Conservation (phyloP, 2,329 filamentous ascomycete species). For the Dothiorella sarmentorum region DNA sequence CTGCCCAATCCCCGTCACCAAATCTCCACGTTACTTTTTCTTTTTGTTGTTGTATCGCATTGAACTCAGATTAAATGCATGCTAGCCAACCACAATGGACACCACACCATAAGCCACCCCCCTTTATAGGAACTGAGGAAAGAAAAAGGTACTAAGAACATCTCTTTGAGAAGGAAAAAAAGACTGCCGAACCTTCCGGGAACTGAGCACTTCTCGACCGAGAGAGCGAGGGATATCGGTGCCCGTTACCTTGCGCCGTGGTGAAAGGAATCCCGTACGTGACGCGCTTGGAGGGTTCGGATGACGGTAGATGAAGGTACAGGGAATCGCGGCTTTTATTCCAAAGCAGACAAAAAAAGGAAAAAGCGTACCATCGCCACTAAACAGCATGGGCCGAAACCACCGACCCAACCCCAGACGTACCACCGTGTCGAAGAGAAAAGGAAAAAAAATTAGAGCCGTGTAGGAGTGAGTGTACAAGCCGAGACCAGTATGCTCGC, state of each 20-base stretch:
- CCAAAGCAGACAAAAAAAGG: conserved; percentile 17
- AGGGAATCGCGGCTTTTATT: conserved; percentile 19
- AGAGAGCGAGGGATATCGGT: conserved; percentile 17
- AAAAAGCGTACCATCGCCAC: conserved; percentile 15
- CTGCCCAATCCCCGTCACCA: neutral
- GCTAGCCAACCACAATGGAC: conserved; percentile 17
- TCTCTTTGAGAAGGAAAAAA: conserved; percentile 16
- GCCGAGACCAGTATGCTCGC: conserved; percentile 18
- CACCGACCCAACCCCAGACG: conserved; percentile 18
- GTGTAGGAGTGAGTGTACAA: conserved; percentile 19
- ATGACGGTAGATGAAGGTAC: conserved; percentile 17
- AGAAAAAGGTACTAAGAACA: conserved; percentile 16
- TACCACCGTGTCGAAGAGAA: conserved; percentile 15
- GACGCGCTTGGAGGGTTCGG: conserved; percentile 16
- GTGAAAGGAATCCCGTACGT: conserved; percentile 11
- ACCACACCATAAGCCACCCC: conserved; percentile 17
- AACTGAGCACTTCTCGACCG: conserved; percentile 16
- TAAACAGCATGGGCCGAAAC: conserved; percentile 16
- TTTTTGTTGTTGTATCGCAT: conserved; percentile 10
- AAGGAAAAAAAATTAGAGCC: conserved; percentile 18
- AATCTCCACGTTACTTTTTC: too few species aligned
- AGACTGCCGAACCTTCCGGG: conserved; percentile 16
- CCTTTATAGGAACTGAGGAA: conserved; percentile 17
- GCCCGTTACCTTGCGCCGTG: conserved; percentile 16
- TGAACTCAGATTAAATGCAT: conserved; percentile 16